A percentile compares a stretch with the other conserved stretches of the same genome.
phyloP scores from a whole-genome alignment of 352 stramenopile species.

The Globisporangium nodosum region DNA sequence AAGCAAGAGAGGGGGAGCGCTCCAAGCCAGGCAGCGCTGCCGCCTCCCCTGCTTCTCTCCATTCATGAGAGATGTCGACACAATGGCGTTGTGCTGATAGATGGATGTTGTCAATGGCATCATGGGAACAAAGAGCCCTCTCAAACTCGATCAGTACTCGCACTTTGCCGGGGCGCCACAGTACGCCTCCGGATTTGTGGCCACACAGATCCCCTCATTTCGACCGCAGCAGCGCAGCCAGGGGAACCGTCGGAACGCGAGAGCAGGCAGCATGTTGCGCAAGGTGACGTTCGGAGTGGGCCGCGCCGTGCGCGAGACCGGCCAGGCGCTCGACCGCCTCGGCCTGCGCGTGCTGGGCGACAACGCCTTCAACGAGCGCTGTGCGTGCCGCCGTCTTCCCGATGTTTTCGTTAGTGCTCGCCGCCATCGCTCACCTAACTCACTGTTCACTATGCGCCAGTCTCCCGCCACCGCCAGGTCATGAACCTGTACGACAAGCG shows the following conservation, averaged over 20 bases:
- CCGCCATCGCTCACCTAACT: background rate
- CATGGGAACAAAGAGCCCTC: background rate
- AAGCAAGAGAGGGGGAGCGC: too few relatives aligned
- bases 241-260: background rate
- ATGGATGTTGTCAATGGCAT: too few relatives aligned
- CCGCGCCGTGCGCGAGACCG: conserved; percentile 93
- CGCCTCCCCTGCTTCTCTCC: too few relatives aligned
- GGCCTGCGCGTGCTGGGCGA: conserved; percentile 86
- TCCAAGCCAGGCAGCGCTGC: too few relatives aligned
- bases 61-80: too few relatives aligned
- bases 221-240: conserved; percentile 2
- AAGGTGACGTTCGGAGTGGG: conserved; percentile 89
- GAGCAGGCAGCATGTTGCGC: conserved; percentile 54
- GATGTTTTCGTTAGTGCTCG: background rate
- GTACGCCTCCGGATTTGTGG: background rate
- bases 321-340: conserved; percentile 93
- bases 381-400: conserved; percentile 30
- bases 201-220: conserved; percentile 1
- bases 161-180: background rate
- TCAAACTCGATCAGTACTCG: background rate
- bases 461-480: conserved; percentile 91
- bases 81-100: too few relatives aligned
- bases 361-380: conserved; percentile 88
- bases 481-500: conserved; percentile 93
- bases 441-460: conserved; percentile 15